phyloP scores from a whole-genome alignment of 345 rosid genomes.

The Dimocarpus longan region DNA sequence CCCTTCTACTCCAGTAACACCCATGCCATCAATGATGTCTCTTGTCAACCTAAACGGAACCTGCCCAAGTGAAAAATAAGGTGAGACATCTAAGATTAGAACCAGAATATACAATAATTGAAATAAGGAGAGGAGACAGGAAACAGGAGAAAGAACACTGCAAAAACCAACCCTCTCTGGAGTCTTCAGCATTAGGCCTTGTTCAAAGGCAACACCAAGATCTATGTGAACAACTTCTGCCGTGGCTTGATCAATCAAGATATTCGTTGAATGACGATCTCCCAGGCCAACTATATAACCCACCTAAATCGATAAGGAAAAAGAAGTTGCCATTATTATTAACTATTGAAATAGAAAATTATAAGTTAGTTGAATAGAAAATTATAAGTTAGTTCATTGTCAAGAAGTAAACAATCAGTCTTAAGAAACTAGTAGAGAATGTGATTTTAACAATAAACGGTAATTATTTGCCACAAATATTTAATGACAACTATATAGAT shows the following conservation, averaged over 20 bases:
- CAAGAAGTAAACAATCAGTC: neutral
- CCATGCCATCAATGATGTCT: constrained; percentile 97
- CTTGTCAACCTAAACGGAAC: constrained; percentile 96
- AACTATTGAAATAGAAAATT: neutral
- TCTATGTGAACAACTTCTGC: constrained; percentile 99
- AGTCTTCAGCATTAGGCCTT: constrained; percentile 96
- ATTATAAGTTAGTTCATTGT: neutral
- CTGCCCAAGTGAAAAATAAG: constrained; percentile 39
- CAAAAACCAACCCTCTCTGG: constrained; percentile 77
- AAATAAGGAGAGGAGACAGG: neutral
- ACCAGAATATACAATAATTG: neutral
- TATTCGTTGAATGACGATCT: constrained; percentile 93
- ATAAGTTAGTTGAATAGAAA: neutral
- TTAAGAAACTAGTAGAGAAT: neutral
- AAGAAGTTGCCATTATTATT: constrained; percentile 13
- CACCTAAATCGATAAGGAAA: constrained; percentile 53
- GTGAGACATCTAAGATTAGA: constrained; percentile 16
- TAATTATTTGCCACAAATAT: neutral
- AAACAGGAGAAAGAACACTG: constrained; percentile 9
- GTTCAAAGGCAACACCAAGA: constrained; percentile 99
- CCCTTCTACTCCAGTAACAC: constrained; percentile 97
- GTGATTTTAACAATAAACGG: neutral
- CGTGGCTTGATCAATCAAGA: constrained; percentile 90
- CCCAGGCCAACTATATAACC: constrained; percentile 99
- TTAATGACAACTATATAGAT: neutral